Conservation (phyloP, 2,329 filamentous ascomycete species). For the Volutella citrinella region DNA sequence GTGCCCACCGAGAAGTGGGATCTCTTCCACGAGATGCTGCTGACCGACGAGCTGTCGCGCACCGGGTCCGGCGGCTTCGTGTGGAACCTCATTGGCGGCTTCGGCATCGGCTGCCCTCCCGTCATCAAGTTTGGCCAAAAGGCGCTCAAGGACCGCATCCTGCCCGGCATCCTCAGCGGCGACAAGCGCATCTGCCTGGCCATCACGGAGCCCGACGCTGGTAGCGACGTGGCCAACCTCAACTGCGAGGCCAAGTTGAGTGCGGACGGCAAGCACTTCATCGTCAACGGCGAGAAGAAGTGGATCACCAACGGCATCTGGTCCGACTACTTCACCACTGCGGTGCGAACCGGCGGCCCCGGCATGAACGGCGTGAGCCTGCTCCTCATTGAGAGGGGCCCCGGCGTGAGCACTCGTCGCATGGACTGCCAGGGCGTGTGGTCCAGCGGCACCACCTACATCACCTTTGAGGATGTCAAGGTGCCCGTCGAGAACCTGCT, state of each 20-base stretch:
- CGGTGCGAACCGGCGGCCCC: slow-evolving; percentile 80
- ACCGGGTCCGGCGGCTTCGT: slow-evolving; percentile 88
- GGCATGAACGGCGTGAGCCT: slow-evolving; percentile 94
- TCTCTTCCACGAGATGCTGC: slow-evolving; percentile 93
- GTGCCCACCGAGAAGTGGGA: slow-evolving; percentile 92
- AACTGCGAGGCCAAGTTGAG: slow-evolving; percentile 93
- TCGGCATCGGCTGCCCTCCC: slow-evolving; percentile 89
- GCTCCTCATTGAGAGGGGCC: slow-evolving; percentile 85
- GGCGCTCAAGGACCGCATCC: slow-evolving; percentile 77
- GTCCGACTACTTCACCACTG: slow-evolving; percentile 96
- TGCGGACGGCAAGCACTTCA: slow-evolving; percentile 97
- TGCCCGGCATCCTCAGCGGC: slow-evolving; percentile 82
- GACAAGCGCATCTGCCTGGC: slow-evolving; percentile 98
- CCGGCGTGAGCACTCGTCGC: slow-evolving; percentile 85
- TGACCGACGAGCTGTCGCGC: slow-evolving; percentile 93
- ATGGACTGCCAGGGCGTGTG: slow-evolving; percentile 99
- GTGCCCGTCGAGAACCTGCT: slow-evolving; percentile 98
- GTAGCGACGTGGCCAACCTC: slow-evolving; percentile 91
- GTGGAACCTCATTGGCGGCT: slow-evolving; percentile 97
- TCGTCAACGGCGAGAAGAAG: slow-evolving; percentile 99
- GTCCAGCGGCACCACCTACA: slow-evolving; percentile 92
- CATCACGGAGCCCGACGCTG: slow-evolving; percentile 95
- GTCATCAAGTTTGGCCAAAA: slow-evolving; percentile 90
- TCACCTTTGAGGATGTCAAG: slow-evolving; percentile 98
- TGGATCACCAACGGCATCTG: slow-evolving; percentile 99